phyloP scores from a whole-genome alignment of 768 basidiomycete genomes.

The Paxillus involutus region DNA sequence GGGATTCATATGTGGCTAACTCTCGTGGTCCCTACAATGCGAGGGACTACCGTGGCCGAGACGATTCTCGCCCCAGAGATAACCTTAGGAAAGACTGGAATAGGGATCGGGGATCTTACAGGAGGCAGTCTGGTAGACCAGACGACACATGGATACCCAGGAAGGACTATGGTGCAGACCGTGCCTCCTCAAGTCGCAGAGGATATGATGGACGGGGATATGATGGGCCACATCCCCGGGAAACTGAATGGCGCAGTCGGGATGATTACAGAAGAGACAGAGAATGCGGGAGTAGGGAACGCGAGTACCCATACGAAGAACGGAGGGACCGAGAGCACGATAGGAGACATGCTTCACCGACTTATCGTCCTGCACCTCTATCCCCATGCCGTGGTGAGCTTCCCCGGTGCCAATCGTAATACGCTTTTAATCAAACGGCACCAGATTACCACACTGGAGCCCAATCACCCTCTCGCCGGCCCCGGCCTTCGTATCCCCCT shows the following conservation, averaged over 20 bases:
- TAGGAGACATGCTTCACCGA: conserved; percentile 15
- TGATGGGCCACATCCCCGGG: conserved; percentile 4
- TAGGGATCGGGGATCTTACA: conserved; percentile 17
- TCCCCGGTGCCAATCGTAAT: not conserved
- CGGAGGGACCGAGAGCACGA: conserved; percentile 24
- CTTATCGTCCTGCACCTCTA: conserved; percentile 15
- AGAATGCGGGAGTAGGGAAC: conserved; percentile 20
- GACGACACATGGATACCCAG: conserved; percentile 15
- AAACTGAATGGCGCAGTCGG: conserved; percentile 17
- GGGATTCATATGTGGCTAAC: conserved; percentile 14
- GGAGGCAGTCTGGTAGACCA: conserved; percentile 7
- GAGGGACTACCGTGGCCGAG: conserved; percentile 20
- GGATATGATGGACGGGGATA: conserved; percentile 14
- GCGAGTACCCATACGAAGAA: conserved; percentile 12
- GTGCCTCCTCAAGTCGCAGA: conserved; percentile 8
- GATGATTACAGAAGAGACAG: conserved; percentile 25
- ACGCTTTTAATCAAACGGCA: not conserved
- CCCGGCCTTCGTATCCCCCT: conserved; percentile 8
- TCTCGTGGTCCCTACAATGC: conserved; percentile 19
- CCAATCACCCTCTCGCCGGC: conserved; percentile 14
- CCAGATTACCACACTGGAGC: conserved; percentile 16
- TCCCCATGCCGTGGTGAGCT: conserved; percentile 29
- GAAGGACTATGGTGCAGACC: conserved; percentile 19
- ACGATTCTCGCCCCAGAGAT: conserved; percentile 19
- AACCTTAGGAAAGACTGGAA: conserved; percentile 27